Evolutionary conservation across 73 alveolate genomes (phyloP).

Genomic region (Halteria grandinella): DNA sequence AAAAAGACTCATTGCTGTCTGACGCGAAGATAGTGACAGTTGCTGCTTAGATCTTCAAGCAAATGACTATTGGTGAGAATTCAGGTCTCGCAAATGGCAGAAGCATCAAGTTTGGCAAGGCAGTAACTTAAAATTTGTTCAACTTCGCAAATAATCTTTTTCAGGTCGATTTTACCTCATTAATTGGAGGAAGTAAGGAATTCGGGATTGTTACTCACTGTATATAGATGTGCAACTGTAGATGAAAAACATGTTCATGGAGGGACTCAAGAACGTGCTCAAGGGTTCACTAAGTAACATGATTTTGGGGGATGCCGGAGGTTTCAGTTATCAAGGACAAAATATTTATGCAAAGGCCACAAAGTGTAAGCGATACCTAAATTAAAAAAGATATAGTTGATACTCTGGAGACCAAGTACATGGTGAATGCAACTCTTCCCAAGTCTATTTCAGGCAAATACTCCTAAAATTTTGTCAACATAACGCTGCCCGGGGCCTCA

Average conservation of each 20-base stretch:
- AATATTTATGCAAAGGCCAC: conserved; percentile 40
- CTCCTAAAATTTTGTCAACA: background rate
- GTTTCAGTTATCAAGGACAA: conserved; percentile 12
- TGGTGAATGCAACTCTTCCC: conserved; percentile 2
- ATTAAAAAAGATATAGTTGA: conserved; percentile 22
- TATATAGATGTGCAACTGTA: background rate
- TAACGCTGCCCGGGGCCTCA: conserved; percentile 1
- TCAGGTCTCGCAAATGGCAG: background rate
- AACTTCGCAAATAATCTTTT: conserved; percentile 29
- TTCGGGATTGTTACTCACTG: background rate
- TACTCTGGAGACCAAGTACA: conserved; percentile 13
- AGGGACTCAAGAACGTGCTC: conserved; percentile 9
- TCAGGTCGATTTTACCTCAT: conserved; percentile 3
- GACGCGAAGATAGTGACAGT: conserved; percentile 23
- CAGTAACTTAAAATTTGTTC: conserved; percentile 9
- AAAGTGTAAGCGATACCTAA: conserved; percentile 6
- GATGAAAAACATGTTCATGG: conserved; percentile 16
- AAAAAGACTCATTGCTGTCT: background rate
- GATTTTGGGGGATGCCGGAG: conserved; percentile 36
- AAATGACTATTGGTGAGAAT: conserved; percentile 22
- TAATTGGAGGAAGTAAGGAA: conserved; percentile 20
- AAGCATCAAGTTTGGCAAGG: background rate
- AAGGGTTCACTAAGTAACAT: conserved; percentile 21
- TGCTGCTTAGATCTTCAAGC: conserved; percentile 20
- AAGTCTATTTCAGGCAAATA: conserved; percentile 1